Conservation (phyloP, 257 asterid genomes). For the Petunia axillaris region DNA sequence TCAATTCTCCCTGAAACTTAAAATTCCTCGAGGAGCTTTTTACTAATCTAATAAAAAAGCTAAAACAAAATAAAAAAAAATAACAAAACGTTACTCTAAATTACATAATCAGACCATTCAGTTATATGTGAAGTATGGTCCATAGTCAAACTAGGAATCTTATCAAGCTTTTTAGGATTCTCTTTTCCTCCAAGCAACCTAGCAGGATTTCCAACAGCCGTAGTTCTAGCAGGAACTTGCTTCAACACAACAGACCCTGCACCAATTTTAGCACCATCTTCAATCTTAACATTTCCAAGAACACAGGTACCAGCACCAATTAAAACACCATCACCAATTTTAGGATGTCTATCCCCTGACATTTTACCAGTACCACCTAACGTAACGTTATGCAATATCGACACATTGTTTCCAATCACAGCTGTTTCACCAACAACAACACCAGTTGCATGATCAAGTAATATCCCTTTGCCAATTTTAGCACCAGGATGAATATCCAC, state of each 20-base stretch:
- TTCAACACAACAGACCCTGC: conserved; percentile 91
- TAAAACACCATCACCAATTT: conserved; percentile 83
- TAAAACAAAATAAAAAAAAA: background rate
- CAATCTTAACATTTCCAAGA: conserved; percentile 78
- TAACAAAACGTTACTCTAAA: conserved; percentile 33
- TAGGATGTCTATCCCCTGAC: conserved; percentile 82
- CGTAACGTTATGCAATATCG: conserved; percentile 88
- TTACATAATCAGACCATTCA: conserved; percentile 86
- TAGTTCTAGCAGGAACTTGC: conserved; percentile 78
- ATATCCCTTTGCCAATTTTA: conserved; percentile 71
- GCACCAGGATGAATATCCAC: conserved; percentile 96
- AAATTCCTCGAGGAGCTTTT: conserved; percentile 10
- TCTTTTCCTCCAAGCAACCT: conserved; percentile 79
- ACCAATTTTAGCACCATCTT: conserved; percentile 88
- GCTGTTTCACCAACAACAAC: conserved; percentile 88
- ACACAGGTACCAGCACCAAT: conserved; percentile 95
- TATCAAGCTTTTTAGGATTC: conserved; percentile 67
- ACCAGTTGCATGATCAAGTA: conserved; percentile 96
- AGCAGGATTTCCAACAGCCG: conserved; percentile 93
- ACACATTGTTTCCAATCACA: conserved; percentile 81
- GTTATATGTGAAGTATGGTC: conserved; percentile 76
- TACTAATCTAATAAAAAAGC: conserved; percentile 17
- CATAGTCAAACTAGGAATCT: conserved; percentile 80
- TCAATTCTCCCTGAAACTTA: conserved; percentile 43
- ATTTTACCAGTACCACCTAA: conserved; percentile 90